Evolutionary conservation across 73 alveolate species (phyloP).

Genomic region (Tetrahymena malaccensis): DNA sequence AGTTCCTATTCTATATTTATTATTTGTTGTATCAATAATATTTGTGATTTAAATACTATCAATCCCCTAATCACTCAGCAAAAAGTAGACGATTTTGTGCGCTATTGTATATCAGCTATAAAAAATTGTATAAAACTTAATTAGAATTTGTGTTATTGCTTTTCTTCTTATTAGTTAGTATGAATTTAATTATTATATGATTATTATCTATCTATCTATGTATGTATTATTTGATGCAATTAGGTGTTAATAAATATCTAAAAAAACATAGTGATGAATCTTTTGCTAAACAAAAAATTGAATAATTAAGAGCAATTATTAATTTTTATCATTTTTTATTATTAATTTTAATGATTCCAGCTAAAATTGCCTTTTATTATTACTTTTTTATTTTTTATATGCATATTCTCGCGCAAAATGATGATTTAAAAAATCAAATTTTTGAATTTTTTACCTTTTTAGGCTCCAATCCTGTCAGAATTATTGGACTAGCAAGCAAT

Average conservation of each 20-base stretch:
- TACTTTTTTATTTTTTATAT: neutral
- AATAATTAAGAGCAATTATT: neutral
- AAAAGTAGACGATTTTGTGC: neutral
- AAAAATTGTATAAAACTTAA: too few species aligned
- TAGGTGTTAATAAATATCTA: neutral
- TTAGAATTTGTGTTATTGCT: neutral
- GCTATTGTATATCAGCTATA: too few species aligned
- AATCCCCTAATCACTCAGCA: neutral
- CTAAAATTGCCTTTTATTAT: neutral
- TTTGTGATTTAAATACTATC: neutral
- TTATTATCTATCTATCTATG: neutral
- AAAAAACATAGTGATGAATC: neutral
- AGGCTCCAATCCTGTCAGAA: neutral
- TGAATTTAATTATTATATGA: neutral
- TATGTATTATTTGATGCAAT: neutral
- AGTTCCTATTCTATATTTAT: neutral
- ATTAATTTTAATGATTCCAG: neutral
- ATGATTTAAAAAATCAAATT: neutral
- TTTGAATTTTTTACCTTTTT: neutral
- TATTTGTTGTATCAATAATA: neutral
- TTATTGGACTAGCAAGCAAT: neutral
- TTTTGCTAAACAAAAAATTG: neutral
- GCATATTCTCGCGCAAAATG: neutral
- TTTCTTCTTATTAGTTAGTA: neutral
- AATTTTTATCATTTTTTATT: too few species aligned